These are phyloP conservation scores for Candolleomyces aberdarensis DNA, from an alignment of 768 basidiomycete species.

Conservation along the genomic window DNA sequence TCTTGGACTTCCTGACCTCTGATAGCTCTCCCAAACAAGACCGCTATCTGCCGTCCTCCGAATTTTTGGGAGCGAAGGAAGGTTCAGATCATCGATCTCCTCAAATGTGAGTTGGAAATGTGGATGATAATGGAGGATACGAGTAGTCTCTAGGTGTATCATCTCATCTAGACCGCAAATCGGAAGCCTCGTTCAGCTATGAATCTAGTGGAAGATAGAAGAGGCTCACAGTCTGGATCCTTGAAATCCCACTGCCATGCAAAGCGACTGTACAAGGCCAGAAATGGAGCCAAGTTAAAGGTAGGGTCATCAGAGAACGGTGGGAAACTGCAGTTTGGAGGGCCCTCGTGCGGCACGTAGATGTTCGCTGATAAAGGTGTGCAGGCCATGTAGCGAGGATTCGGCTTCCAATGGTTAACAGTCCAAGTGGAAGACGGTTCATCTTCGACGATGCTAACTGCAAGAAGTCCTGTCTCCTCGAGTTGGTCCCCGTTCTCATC, in stretches of 20 bases:
- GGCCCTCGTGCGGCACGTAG: not conserved
- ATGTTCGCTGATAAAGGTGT: not conserved
- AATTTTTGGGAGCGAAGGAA: conserved; percentile 21
- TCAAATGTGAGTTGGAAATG: conserved; percentile 22
- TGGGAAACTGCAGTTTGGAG: conserved; percentile 26
- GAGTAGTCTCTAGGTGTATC: conserved; percentile 43
- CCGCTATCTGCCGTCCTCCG: conserved; percentile 28
- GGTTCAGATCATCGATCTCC: conserved; percentile 32
- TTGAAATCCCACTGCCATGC: conserved; percentile 33
- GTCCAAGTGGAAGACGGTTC: not conserved
- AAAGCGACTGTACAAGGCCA: conserved; percentile 25
- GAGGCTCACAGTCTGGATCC: conserved; percentile 49
- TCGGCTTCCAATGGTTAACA: not conserved
- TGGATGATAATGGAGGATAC: conserved; percentile 28
- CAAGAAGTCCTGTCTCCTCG: too few species aligned
- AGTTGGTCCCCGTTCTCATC: not conserved
- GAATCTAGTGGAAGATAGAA: not conserved
- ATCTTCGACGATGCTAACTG: not conserved
- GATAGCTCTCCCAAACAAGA: conserved; percentile 38
- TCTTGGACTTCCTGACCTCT: conserved; percentile 13
- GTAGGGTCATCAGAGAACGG: conserved; percentile 46
- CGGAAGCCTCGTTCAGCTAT: not conserved
- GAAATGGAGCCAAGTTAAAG: conserved; percentile 30
- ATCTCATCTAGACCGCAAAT: conserved; percentile 36
- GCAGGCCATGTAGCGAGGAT: not conserved